Base-by-base conservation (phyloP, 441 rosid genomes). In the Caryocar brasiliense region DNA sequence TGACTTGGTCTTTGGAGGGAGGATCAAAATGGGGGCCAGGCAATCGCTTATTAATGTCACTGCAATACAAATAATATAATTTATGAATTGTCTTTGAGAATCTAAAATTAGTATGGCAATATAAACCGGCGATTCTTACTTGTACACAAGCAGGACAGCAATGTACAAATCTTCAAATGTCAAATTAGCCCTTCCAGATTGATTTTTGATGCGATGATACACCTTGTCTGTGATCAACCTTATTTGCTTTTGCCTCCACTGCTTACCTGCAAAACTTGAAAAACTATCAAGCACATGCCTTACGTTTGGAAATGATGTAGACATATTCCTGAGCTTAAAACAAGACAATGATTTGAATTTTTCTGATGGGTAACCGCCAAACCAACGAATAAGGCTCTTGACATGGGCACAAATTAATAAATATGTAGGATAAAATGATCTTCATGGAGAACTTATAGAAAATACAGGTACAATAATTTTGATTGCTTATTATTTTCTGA, bases 1-100 rank as follows among this genome's bases (percentile, higher is more conserved):
- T 51, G 56, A 89, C 76, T 64, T 63, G 65, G 28, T 83, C 83
- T 66, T 74, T 83, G 25, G 93, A 51, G 59, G 95, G 97, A n/a
- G 97, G 95, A 70, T 89, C 93, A 52, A 89, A 89, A 67, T 89
- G 97, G 14, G 95, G 97, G 6, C 97, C 97, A 2, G 97, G 97
- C 76, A 89, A 58, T 38, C 45, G 76, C 80, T 85, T 89, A 38
- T 89, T 89, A 18, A 89, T 75, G 61, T 85, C 95, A 69, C 97
- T 85, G 39, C 65, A 70, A 22, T 48, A 64, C 11, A 7, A 15
- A 54, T 3, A n/a, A 2, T 7, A 15, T n/a, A n/a, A n/a, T n/a
- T n/a, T n/a, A n/a, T n/a, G 20, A 9, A 27, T 21, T 4, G 12
- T 24, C 15, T 20, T 40, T 13, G 42, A 27, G 14, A 23, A 14